Base-by-base conservation (phyloP, 2,329 filamentous ascomycete species). In the Colletotrichum neosansevieriae region DNA sequence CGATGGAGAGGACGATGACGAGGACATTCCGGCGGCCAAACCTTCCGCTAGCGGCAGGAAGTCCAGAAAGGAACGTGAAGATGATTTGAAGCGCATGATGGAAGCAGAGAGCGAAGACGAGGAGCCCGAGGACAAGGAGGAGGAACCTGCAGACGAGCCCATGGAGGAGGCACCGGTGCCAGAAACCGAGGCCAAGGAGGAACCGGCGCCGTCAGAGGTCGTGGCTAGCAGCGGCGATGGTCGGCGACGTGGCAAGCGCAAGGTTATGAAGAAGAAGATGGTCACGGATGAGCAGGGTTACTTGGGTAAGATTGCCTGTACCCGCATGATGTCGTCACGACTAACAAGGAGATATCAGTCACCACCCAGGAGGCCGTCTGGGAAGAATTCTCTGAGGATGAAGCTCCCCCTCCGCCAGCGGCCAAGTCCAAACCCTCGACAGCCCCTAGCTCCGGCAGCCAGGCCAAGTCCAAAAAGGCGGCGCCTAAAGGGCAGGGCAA, bases 331-430 rank as follows among this genome's bases (percentile, higher is more conserved):
- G 6, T 29, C 13, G 13, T 53, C 49, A 5, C 17, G 15, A 53
- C 71, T 49, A 13, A 67, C 72, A 51, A 71, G 54, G 13, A 13
- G 57, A 64, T 49, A 70, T 44, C 73, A 96, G 94, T 97, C 36
- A 97, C 94, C 2, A 91, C 91, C 72, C 92, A 97, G 79, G 94
- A 97, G 75, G 81, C 87, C 0, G 91, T 86, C 0, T 98, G 94
- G 94, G 94, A 98, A 78, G 95, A 92, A 0, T 97, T 97, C 81
- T 97, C 94, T 0, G 94, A 98, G 77, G 94, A 97, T 71, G 94
- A 97, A 72, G 87, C 90, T 21, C 84, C 84, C 36, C 79, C 81
- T 9, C 84, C 86, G 3, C 74, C 80, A 32, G 1, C 73, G 76
- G 76, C 29, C 7, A 89, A 88, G 75, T 75, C 82, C 6, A 91